Evolutionary conservation across 2,329 filamentous ascomycete genomes (phyloP).

Genomic region (Penicillium sp.): DNA sequence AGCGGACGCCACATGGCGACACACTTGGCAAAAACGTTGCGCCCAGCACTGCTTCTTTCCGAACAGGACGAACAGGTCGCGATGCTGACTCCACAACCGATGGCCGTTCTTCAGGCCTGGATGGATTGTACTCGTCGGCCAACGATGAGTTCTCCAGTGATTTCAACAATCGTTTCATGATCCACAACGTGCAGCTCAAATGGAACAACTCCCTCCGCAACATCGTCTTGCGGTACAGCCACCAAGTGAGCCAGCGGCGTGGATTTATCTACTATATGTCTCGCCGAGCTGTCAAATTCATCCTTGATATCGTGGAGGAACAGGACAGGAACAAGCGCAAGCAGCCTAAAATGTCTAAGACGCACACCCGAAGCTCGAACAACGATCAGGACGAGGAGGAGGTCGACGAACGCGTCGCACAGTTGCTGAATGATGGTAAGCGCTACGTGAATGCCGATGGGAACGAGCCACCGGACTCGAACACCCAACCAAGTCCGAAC

Average conservation of each 20-base stretch:
- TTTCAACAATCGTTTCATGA: slow-evolving; percentile 96
- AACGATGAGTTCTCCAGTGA: slow-evolving; percentile 84
- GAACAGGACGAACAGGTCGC: slow-evolving; percentile 26
- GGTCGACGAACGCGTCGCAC: slow-evolving; percentile 80
- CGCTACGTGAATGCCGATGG: slow-evolving; percentile 76
- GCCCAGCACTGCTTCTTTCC: slow-evolving; percentile 26
- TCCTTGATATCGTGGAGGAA: slow-evolving; percentile 94
- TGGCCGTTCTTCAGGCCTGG: slow-evolving; percentile 51
- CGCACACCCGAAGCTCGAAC: slow-evolving; percentile 15
- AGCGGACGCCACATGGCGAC: slow-evolving; percentile 52
- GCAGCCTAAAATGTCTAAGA: slow-evolving; percentile 33
- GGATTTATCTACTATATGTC: slow-evolving; percentile 99
- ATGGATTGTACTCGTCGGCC: slow-evolving; percentile 64
- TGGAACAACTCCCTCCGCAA: slow-evolving; percentile 97
- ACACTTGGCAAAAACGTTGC: slow-evolving; percentile 19
- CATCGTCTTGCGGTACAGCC: slow-evolving; percentile 93
- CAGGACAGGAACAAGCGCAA: slow-evolving; percentile 69
- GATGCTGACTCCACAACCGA: slow-evolving; percentile 50
- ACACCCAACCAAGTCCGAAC: slow-evolving; percentile 38
- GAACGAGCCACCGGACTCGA: slow-evolving; percentile 39
- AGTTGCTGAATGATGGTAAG: slow-evolving; percentile 78
- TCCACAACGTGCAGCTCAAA: slow-evolving; percentile 96
- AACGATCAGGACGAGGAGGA: slow-evolving; percentile 61
- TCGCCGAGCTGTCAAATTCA: slow-evolving; percentile 92
- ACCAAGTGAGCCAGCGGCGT: slow-evolving; percentile 91